Evolutionary conservation across 78 protist species (phyloP).

Genomic region (Dictyostelium capitatum): DNA sequence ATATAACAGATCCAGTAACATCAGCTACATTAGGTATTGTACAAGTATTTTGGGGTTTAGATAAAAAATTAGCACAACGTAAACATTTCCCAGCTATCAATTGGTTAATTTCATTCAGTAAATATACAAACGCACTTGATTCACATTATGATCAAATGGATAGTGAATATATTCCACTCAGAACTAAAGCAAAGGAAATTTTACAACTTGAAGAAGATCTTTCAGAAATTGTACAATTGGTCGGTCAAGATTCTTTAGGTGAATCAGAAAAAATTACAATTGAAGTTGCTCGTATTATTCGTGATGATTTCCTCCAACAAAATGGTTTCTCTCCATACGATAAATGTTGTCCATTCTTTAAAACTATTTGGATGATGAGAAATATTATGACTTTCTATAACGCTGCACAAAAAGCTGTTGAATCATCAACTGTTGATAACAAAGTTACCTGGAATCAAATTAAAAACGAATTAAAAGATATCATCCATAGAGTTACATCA

Average conservation of each 20-base stretch:
- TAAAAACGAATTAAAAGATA: conserved; percentile 79
- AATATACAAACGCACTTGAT: conserved; percentile 95
- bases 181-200: conserved; percentile 90
- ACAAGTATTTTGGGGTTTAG: conserved; percentile 99
- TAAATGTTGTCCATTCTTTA: conserved; percentile 99
- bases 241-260: conserved; percentile 99
- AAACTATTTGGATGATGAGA: conserved; percentile 98
- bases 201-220: conserved; percentile 99
- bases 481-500: conserved; percentile 68
- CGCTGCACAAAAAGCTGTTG: conserved; percentile 89
- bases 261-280: conserved; percentile 98
- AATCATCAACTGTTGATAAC: conserved; percentile 82
- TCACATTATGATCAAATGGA: conserved; percentile 93
- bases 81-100: conserved; percentile 99
- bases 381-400: conserved; percentile 95
- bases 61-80: conserved; percentile 99
- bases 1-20: conserved; percentile 97
- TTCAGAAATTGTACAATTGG: conserved; percentile 99
- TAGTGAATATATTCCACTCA: conserved; percentile 91
- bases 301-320: conserved; percentile 99
- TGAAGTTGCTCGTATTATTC: conserved; percentile 97
- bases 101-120: conserved; percentile 98
- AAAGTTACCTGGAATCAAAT: conserved; percentile 87
- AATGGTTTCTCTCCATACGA: conserved; percentile 97
- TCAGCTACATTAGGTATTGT: conserved; percentile 99